Percentiles rank a stretch among this genome's conserved stretches.
Evolutionary conservation across 352 stramenopile genomes (phyloP).

Genomic region (Phytopythium delawarense): DNA sequence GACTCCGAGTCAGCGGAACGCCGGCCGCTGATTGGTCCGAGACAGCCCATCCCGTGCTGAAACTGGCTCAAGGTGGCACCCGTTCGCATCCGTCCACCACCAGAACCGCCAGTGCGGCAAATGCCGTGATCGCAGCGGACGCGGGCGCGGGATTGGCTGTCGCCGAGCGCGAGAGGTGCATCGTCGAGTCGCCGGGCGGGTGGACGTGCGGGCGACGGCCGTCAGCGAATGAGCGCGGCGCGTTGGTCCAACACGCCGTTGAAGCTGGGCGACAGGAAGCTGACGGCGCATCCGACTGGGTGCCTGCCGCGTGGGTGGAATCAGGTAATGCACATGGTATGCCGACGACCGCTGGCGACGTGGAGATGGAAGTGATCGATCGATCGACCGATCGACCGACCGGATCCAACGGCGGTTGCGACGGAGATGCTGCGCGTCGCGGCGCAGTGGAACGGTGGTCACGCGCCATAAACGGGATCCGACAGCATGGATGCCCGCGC

Average conservation of each 20-base stretch:
- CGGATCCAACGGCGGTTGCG: background rate
- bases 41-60: conserved; percentile 1
- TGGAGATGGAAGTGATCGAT: background rate
- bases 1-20: background rate
- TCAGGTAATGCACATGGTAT: background rate
- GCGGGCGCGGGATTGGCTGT: background rate
- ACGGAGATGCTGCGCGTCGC: background rate
- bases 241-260: conserved; percentile 2
- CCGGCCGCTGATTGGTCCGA: conserved; percentile 2
- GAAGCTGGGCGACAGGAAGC: background rate
- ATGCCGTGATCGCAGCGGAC: background rate
- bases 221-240: conserved; percentile 4
- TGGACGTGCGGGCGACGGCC: background rate
- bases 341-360: background rate
- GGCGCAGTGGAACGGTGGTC: too few species aligned
- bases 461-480: conserved; percentile 2
- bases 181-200: background rate
- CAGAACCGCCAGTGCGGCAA: background rate
- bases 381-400: background rate
- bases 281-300: background rate
- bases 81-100: conserved; percentile 2
- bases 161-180: background rate
- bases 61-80: background rate
- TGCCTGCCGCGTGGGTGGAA: background rate
- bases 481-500: background rate